Conservation (phyloP, 805 yeast species). For the Saturnispora quitensis region DNA sequence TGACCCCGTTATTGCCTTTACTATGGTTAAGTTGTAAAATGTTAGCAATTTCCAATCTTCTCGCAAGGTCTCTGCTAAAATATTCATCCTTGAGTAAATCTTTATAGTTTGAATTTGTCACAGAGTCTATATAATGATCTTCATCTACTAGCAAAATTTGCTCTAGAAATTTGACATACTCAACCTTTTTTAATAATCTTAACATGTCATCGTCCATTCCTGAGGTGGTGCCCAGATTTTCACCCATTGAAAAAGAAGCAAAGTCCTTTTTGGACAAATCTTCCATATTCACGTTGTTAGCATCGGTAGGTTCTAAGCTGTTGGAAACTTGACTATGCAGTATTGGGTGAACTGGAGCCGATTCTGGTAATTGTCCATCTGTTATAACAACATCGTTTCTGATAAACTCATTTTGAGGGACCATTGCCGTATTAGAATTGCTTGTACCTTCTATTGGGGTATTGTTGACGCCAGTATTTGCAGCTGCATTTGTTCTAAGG, state of each 20-base stretch:
- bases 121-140: not conserved
- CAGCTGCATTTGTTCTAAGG: not conserved
- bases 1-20: not conserved
- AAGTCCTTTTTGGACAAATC: conserved; percentile 18
- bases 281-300: conserved; percentile 22
- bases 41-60: conserved; percentile 23
- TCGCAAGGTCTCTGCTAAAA: conserved; percentile 21
- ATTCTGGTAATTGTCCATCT: not conserved
- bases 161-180: conserved; percentile 23
- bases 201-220: conserved; percentile 19
- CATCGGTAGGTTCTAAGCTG: conserved; percentile 16
- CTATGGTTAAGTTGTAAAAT: conserved; percentile 17
- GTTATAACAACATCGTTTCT: not conserved
- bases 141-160: conserved; percentile 21
- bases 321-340: not conserved
- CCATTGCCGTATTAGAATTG: not conserved
- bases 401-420: not conserved
- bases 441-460: not conserved
- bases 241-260: not conserved
- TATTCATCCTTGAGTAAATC: conserved; percentile 20
- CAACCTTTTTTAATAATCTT: conserved; percentile 20
- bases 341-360: not conserved
- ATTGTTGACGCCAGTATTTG: not conserved
- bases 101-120: conserved; percentile 16
- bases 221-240: not conserved